phyloP scores from a whole-genome alignment of 2,329 filamentous ascomycete genomes.

The Talaromyces sp. region DNA sequence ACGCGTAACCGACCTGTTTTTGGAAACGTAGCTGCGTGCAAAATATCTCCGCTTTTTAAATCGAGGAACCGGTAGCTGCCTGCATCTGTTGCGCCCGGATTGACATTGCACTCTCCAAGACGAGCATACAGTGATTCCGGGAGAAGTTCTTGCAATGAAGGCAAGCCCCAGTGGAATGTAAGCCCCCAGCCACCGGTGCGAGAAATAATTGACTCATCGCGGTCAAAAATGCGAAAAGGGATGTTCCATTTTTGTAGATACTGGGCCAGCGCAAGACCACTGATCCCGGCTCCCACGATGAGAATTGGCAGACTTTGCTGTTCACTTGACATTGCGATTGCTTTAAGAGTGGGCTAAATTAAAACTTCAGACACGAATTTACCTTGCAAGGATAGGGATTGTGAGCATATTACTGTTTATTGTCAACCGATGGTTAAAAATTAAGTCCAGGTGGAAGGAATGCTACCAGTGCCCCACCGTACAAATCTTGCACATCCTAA shows the following conservation, averaged over 20 bases:
- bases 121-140: slow-evolving; percentile 42
- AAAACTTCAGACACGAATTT: background rate
- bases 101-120: slow-evolving; percentile 50
- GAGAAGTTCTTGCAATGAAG: slow-evolving; percentile 47
- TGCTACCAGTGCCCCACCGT: no score
- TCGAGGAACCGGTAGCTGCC: slow-evolving; percentile 54
- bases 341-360: background rate
- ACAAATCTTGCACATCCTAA: no score
- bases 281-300: slow-evolving; percentile 40
- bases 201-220: slow-evolving; percentile 39
- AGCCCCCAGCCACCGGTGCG: slow-evolving; percentile 57
- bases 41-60: slow-evolving; percentile 45
- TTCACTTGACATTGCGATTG: background rate
- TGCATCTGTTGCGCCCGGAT: slow-evolving; percentile 45
- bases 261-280: slow-evolving; percentile 39
- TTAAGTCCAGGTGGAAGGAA: no score
- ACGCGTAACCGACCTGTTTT: slow-evolving; percentile 46
- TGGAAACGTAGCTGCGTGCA: slow-evolving; percentile 35
- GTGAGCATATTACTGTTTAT: background rate
- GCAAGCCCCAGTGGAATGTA: slow-evolving; percentile 59
- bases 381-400: background rate
- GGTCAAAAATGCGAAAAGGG: slow-evolving; percentile 35
- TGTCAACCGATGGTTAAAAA: background rate
- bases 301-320: slow-evolving; percentile 23
- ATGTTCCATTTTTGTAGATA: slow-evolving; percentile 28